phyloP scores from a whole-genome alignment of 306 rosid genomes.

The Astragalus membranaceus region DNA sequence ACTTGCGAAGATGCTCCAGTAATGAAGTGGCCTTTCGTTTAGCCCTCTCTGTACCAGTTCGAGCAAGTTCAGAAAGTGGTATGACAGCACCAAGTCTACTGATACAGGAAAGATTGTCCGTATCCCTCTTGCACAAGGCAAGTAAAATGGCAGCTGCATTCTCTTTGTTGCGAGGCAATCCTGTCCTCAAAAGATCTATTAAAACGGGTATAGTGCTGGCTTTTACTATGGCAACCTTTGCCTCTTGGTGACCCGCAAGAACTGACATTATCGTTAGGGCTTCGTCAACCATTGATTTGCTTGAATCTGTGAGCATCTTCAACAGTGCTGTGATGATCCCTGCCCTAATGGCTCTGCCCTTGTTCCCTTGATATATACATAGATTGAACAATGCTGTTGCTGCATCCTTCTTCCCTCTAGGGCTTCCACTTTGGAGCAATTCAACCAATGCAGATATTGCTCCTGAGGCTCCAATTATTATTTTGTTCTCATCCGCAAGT shows the following conservation, averaged over 20 bases:
- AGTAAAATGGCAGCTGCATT: conserved; percentile 86
- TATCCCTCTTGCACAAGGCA: conserved; percentile 77
- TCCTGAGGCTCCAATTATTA: conserved; percentile 91
- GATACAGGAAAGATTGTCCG: conserved; percentile 64
- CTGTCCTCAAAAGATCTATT: conserved; percentile 77
- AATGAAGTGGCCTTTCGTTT: conserved; percentile 86
- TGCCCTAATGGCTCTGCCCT: conserved; percentile 78
- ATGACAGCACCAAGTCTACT: conserved; percentile 87
- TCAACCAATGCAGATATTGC: conserved; percentile 84
- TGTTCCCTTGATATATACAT: conserved; percentile 96
- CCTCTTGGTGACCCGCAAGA: conserved; percentile 91
- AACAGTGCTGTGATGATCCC: conserved; percentile 71
- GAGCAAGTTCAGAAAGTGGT: conserved; percentile 72
- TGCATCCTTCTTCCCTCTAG: conserved; percentile 92
- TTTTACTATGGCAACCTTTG: conserved; percentile 66
- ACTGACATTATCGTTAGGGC: conserved; percentile 91
- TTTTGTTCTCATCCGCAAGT: conserved; percentile 92
- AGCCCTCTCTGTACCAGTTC: conserved; percentile 83
- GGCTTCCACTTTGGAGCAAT: conserved; percentile 78
- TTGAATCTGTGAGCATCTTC: conserved; percentile 79
- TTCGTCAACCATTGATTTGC: conserved; percentile 77
- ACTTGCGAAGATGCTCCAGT: conserved; percentile 75
- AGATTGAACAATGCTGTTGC: conserved; percentile 88
- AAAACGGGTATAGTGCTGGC: conserved; percentile 87
- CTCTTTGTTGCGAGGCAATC: conserved; percentile 85